Evolutionary conservation across 371 early-diverging fungal genomes (phyloP).

Genomic region (Mucor velutinosus): DNA sequence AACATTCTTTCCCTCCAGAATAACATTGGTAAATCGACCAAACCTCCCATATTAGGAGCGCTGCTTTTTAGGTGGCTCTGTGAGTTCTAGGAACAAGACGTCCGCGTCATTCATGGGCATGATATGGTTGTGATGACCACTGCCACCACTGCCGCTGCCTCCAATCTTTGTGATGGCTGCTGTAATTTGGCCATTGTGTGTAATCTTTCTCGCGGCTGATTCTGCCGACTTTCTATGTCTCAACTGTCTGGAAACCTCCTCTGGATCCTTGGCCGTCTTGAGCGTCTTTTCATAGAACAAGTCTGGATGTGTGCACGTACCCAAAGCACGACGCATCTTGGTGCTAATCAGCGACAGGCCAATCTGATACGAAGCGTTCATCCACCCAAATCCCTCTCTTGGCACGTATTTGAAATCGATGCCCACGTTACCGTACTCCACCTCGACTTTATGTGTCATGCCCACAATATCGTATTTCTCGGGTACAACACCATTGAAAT

Average conservation of each 20-base stretch:
- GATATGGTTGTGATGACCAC: too few species aligned
- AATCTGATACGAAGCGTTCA: constrained; percentile 90
- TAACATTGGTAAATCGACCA: background rate
- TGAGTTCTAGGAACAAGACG: background rate
- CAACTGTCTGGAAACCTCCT: constrained; percentile 10
- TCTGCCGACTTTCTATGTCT: constrained; percentile 27
- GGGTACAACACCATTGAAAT: constrained; percentile 94
- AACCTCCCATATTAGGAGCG: background rate
- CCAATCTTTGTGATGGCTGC: constrained; percentile 27
- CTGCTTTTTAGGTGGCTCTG: background rate
- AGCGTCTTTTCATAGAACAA: constrained; percentile 48
- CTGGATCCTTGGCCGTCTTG: constrained; percentile 13
- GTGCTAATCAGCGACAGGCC: constrained; percentile 74
- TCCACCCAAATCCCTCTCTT: constrained; percentile 96
- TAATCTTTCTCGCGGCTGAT: constrained; percentile 21
- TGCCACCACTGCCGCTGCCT: background rate
- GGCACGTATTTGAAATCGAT: constrained; percentile 90
- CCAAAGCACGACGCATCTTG: constrained; percentile 75
- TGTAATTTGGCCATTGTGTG: constrained; percentile 21
- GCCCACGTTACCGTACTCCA: constrained; percentile 94
- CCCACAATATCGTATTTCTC: constrained; percentile 93
- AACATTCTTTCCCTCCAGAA: background rate
- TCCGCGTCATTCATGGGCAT: background rate
- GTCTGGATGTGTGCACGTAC: constrained; percentile 78
- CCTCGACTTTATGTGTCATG: constrained; percentile 85